These are phyloP conservation scores for Penicillium psychrosexuale DNA, from an alignment of 2,329 filamentous ascomycete species.

Conservation along the genomic window DNA sequence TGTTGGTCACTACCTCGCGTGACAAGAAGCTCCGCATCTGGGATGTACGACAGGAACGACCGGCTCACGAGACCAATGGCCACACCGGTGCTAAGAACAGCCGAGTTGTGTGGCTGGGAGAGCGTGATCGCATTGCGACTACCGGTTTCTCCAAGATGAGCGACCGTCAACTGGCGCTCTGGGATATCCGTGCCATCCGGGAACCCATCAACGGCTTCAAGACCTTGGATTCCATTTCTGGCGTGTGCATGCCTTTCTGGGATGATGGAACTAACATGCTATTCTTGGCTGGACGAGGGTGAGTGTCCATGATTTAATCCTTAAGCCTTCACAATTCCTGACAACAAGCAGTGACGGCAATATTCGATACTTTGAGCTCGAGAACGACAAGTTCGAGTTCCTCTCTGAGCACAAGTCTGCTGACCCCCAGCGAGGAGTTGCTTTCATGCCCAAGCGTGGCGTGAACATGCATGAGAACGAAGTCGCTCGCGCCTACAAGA, in stretches of 20 bases:
- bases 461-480: slow-evolving; percentile 98
- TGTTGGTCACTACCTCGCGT: slow-evolving; percentile 87
- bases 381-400: slow-evolving; percentile 98
- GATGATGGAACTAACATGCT: slow-evolving; percentile 93
- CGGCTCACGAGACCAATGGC: slow-evolving; percentile 77
- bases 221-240: slow-evolving; percentile 90
- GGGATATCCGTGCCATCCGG: slow-evolving; percentile 77
- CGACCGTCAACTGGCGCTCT: slow-evolving; percentile 90
- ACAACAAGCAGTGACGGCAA: slow-evolving; percentile 73
- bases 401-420: slow-evolving; percentile 95
- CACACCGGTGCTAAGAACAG: slow-evolving; percentile 97
- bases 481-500: slow-evolving; percentile 94
- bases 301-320: slow-evolving; percentile 37
- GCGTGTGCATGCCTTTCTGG: slow-evolving; percentile 99
- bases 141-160: slow-evolving; percentile 99
- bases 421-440: slow-evolving; percentile 90
- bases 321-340: slow-evolving; percentile 1
- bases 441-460: slow-evolving; percentile 90
- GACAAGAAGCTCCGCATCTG: slow-evolving; percentile 98
- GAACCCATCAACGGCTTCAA: slow-evolving; percentile 89
- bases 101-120: slow-evolving; percentile 93
- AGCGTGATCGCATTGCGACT: slow-evolving; percentile 91
- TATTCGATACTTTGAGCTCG: slow-evolving; percentile 97
- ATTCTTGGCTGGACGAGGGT: slow-evolving; percentile 97
- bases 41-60: slow-evolving; percentile 91